A percentile compares a stretch with the other conserved stretches of the same genome.
Evolutionary conservation across 257 asterid genomes (phyloP).

Genomic region (Thymus mandschuricus): DNA sequence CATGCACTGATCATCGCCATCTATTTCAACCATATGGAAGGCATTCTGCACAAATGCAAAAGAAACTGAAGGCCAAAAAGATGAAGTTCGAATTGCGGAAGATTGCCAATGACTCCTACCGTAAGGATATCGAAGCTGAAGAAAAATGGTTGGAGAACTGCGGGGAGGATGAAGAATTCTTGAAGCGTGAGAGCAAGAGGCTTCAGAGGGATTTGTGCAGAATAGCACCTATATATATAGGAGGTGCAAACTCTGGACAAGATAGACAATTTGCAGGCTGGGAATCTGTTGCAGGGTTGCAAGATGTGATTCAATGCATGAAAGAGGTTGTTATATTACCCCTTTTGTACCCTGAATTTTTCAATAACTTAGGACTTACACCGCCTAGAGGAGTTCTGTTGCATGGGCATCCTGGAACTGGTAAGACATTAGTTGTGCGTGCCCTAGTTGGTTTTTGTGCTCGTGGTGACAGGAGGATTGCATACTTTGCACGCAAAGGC

Average conservation of each 20-base stretch:
- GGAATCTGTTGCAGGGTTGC: slow-evolving; percentile 99
- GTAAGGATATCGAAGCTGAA: slow-evolving; percentile 93
- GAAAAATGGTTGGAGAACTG: slow-evolving; percentile 96
- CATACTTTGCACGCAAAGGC: slow-evolving; percentile 99
- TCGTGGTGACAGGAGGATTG: slow-evolving; percentile 91
- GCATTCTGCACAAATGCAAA: slow-evolving; percentile 55
- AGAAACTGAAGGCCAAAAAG: slow-evolving; percentile 77
- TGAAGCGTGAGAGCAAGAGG: slow-evolving; percentile 98
- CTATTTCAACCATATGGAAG: slow-evolving; percentile 90
- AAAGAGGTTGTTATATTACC: slow-evolving; percentile 98
- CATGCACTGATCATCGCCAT: slow-evolving; percentile 92
- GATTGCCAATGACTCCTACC: slow-evolving; percentile 74
- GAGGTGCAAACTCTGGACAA: slow-evolving; percentile 63
- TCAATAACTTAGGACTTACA: slow-evolving; percentile 76
- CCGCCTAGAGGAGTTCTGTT: slow-evolving; percentile 99
- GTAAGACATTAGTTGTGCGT: slow-evolving; percentile 96
- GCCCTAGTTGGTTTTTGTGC: slow-evolving; percentile 98
- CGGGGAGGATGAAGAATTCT: slow-evolving; percentile 99
- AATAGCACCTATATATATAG: slow-evolving; percentile 92
- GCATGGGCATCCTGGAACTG: slow-evolving; percentile 99
- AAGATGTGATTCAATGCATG: slow-evolving; percentile 93
- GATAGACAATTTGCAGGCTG: slow-evolving; percentile 75
- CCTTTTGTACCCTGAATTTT: slow-evolving; percentile 87
- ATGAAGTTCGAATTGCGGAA: slow-evolving; percentile 76
- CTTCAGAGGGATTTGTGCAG: slow-evolving; percentile 91